A percentile compares a stretch with the other conserved stretches of the same genome.
These are phyloP conservation scores for Anaeramoeba flamelloides DNA, from an alignment of 78 protist genomes.

Conservation along the genomic window DNA sequence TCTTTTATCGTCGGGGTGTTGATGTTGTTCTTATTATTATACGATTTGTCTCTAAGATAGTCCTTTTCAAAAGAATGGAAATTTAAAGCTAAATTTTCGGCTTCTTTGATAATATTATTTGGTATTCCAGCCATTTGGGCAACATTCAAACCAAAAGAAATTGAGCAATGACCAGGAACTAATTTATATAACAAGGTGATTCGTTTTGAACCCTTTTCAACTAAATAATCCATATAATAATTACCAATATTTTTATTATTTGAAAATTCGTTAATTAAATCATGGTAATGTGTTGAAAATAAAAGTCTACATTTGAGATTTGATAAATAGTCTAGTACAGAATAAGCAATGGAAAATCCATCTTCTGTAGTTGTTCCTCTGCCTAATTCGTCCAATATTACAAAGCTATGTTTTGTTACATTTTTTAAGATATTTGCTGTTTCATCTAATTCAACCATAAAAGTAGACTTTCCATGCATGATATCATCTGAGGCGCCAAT, in stretches of 20 bases:
- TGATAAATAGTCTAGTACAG: constrained; percentile 38
- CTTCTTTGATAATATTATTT: constrained; percentile 20
- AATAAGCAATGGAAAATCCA: constrained; percentile 42
- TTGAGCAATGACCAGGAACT: constrained; percentile 46
- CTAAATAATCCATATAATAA: constrained; percentile 15
- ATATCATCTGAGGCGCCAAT: constrained; percentile 68
- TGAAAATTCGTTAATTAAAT: constrained; percentile 45
- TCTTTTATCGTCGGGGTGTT: too few relatives aligned
- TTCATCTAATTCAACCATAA: constrained; percentile 65
- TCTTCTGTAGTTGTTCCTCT: constrained; percentile 25
- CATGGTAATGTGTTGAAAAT: constrained; percentile 92
- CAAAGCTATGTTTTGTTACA: constrained; percentile 68
- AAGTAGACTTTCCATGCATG: constrained; percentile 76
- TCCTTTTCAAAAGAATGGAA: too few relatives aligned
- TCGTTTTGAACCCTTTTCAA: neutral
- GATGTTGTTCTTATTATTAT: too few relatives aligned
- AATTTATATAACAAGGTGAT: constrained; percentile 74
- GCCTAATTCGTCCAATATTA: constrained; percentile 88
- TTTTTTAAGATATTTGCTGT: neutral
- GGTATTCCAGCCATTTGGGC: constrained; percentile 75
- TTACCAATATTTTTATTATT: neutral
- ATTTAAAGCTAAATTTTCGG: constrained; percentile 7
- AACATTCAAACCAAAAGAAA: constrained; percentile 74
- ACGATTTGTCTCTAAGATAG: too few relatives aligned
- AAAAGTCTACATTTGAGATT: constrained; percentile 45